Base-by-base conservation (phyloP, 306 rosid genomes). In the Sindora glabra region DNA sequence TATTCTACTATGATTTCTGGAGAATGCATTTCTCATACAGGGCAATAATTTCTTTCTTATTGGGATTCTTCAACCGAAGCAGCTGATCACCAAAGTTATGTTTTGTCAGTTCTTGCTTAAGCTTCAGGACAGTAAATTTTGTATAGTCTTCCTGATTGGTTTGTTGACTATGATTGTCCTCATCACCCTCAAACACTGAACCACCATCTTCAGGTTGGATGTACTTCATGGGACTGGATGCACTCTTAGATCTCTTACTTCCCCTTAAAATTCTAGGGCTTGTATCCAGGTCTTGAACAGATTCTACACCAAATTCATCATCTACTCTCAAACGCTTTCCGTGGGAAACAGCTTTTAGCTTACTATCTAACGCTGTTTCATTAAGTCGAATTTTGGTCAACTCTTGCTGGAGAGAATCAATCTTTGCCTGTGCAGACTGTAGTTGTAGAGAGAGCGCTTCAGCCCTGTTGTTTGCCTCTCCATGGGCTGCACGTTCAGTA, bases 21-120 rank as follows among this genome's bases (percentile, higher is more conserved):
- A 86, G 80, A 38, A 94, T 48, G 65, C 78, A 79, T 57, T 73
- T 84, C 85, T 92, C 99, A 18, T 92, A 92, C 16, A 92, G 76
- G 8, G 92, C 89, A 48, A 89, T 59, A 56, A 86, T 70, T 15
- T 89, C 99, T 66, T 71, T 86, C 72, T 86, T 92, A 70, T 62
- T 76, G 25, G 99, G 87, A 72, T 80, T 86, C 77, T 78, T 92
- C 81, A 92, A 53, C 70, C 78, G 76, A 8, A 92, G 95, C 59
- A 92, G 78, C 62, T 84, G 89, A 23, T 86, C 94, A 14, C 96
- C 99, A 32, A 62, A 79, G 71, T 89, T 89, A 52, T 82, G 87
- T 52, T 89, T 89, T 18, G 99, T 94, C 34, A 94, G 89, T 60
- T 94, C 99, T 67, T 86, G 97, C 84, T 86, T 94, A 13, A 94